Conservation (phyloP, 2,329 filamentous ascomycete species). For the Venturia carpophila region DNA sequence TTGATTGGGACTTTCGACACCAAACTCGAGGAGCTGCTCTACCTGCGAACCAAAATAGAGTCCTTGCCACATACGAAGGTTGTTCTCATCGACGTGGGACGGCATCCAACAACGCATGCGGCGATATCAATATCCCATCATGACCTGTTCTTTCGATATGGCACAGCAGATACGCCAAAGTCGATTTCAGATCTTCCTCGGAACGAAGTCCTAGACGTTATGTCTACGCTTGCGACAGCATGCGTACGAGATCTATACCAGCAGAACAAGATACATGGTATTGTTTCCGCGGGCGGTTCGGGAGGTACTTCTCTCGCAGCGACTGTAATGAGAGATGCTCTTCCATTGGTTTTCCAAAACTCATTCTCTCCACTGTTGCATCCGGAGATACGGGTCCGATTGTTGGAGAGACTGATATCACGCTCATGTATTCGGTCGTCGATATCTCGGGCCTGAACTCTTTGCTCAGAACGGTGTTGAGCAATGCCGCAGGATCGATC, state of each 20-base stretch:
- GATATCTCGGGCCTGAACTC: constrained; percentile 60
- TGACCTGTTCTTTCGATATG: constrained; percentile 33
- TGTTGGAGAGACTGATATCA: constrained; percentile 61
- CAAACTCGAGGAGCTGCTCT: constrained; percentile 53
- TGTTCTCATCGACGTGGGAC: constrained; percentile 50
- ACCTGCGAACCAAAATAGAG: constrained; percentile 43
- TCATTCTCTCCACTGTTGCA: constrained; percentile 63
- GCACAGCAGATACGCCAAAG: constrained; percentile 27
- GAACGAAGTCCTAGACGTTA: constrained; percentile 49
- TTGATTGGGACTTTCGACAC: constrained; percentile 59
- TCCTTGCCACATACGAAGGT: constrained; percentile 29
- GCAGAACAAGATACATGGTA: constrained; percentile 42
- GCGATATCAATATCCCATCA: constrained; percentile 43
- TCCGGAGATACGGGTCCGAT: constrained; percentile 57
- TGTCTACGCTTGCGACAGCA: constrained; percentile 43
- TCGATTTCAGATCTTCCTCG: constrained; percentile 34
- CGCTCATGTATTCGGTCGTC: constrained; percentile 63
- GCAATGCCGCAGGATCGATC: constrained; percentile 56
- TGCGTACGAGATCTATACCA: constrained; percentile 37
- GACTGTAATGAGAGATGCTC: constrained; percentile 50
- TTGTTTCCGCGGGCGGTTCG: constrained; percentile 55
- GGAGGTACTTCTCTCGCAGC: constrained; percentile 55
- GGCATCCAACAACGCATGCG: constrained; percentile 34
- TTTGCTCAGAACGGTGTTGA: constrained; percentile 49
- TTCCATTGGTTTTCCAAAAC: constrained; percentile 60